Evolutionary conservation across 148 eudicot genomes (phyloP).

Genomic region (Diospyros lotus): DNA sequence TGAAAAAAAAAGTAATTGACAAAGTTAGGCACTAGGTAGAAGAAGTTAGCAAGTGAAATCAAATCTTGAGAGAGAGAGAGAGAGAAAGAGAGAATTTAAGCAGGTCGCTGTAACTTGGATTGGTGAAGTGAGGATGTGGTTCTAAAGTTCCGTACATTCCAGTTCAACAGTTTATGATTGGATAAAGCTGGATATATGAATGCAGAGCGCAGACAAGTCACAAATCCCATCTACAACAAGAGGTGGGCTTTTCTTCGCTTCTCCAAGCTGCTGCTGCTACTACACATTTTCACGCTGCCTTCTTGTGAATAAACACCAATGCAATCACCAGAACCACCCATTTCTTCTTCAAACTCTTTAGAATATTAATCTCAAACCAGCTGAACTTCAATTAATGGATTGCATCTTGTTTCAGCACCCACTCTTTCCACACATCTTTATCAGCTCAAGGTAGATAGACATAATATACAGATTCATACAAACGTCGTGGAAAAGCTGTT

Average conservation of each 20-base stretch:
- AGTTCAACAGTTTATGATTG: not conserved
- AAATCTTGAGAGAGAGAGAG: too few species aligned
- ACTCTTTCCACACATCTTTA: slow-evolving; percentile 20
- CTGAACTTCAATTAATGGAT: slow-evolving; percentile 22
- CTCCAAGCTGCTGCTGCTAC: not conserved
- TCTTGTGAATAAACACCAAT: not conserved
- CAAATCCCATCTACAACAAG: slow-evolving; percentile 28
- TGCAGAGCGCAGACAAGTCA: not conserved
- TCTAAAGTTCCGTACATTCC: not conserved
- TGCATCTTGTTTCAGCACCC: slow-evolving; percentile 25
- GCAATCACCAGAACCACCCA: not conserved
- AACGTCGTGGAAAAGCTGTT: not conserved
- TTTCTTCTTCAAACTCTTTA: not conserved
- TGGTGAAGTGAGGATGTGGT: not conserved
- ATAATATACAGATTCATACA: not conserved
- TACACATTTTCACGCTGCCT: not conserved
- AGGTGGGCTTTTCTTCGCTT: slow-evolving; percentile 18
- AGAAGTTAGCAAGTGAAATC: too few species aligned
- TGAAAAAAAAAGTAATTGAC: too few species aligned
- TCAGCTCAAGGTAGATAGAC: slow-evolving; percentile 12
- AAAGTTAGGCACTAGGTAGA: too few species aligned
- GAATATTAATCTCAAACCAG: not conserved
- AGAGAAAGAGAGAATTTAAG: too few species aligned
- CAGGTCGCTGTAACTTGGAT: too few species aligned
- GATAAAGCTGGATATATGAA: not conserved